Base-by-base conservation (phyloP, 129 eudicot species). In the Dittrichia graveolens region DNA sequence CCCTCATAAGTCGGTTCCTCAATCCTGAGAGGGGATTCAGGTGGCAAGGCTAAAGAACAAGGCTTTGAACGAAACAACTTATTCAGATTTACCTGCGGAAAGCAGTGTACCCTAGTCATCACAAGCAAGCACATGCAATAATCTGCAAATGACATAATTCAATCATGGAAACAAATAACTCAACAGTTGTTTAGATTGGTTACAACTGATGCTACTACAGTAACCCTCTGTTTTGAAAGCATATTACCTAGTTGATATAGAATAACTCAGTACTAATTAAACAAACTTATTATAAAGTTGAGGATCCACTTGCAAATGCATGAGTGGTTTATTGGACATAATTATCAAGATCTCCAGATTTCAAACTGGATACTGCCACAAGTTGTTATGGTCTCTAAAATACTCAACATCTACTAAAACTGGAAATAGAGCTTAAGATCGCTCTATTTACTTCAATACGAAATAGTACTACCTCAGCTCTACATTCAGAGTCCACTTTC, bases 1-100 rank as follows among this genome's bases (percentile, higher is more conserved):
- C 98, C 98, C 65, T 84, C 96, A 50, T 87, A 90, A 37, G 83
- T 79, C 13, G 84, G 84, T 67, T 80, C 84, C 47, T 75, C 80
- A 56, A 75, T 69, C 61, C 80, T 68, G 60, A 74, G 11, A 62
- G 80, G 73, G 7, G 84, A 80, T 13, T 53, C 84, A 80, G 68
- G 80, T 41, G 84, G 80, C 72, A 80, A 63, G 37, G 84, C 80
- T 71, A 80, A 44, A n/a, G 84, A 80, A 47, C 80, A 76, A 45
- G 84, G 77, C 77, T 74, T 80, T 34, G 73, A 53, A 39, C 73
- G 76, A 18, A 80, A 75, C 48, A 75, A 4, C 69, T 80, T 80
- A 69, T 75, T 80, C 76, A 80, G 47, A 62, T 75, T 69, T 18
- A 68, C 72, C 84, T 80, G 71, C 45, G 40, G 53, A 79, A 50